Evolutionary conservation across 208 protist species (phyloP).

Genomic region (Kentomonas sorsogonicus): DNA sequence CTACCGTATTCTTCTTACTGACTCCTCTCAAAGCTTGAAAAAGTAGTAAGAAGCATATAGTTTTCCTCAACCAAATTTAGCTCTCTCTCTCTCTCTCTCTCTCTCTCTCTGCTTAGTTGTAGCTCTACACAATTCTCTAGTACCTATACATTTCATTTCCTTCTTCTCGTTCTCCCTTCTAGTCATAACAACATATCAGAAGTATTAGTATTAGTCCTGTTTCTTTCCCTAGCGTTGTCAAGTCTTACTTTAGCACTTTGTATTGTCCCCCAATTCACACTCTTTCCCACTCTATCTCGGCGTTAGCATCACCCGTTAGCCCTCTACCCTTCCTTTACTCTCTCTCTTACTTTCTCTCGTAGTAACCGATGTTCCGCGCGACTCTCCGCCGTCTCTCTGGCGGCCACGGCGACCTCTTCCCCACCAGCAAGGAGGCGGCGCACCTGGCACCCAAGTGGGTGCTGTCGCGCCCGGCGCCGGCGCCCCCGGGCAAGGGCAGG

Average conservation of each 20-base stretch:
- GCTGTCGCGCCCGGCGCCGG: conserved; percentile 35
- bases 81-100: conserved; percentile 1
- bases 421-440: conserved; percentile 69
- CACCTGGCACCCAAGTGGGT: conserved; percentile 63
- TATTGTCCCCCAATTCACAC: no score
- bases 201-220: no score
- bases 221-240: no score
- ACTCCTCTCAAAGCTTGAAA: neutral
- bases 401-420: conserved; percentile 73
- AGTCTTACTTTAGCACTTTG: no score
- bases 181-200: neutral
- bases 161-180: neutral
- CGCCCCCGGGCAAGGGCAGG: conserved; percentile 42
- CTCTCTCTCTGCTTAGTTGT: neutral
- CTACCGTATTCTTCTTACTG: neutral
- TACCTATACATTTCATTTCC: neutral
- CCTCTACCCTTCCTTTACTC: no score
- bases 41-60: conserved; percentile 1
- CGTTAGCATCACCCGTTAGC: no score
- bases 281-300: no score
- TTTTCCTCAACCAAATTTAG: neutral
- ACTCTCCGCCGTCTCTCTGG: conserved; percentile 44
- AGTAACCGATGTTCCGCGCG: conserved; percentile 9
- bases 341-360: no score
- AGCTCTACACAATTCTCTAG: neutral